phyloP scores from a whole-genome alignment of 2,329 filamentous ascomycete genomes.

The Aureobasidium sp. region DNA sequence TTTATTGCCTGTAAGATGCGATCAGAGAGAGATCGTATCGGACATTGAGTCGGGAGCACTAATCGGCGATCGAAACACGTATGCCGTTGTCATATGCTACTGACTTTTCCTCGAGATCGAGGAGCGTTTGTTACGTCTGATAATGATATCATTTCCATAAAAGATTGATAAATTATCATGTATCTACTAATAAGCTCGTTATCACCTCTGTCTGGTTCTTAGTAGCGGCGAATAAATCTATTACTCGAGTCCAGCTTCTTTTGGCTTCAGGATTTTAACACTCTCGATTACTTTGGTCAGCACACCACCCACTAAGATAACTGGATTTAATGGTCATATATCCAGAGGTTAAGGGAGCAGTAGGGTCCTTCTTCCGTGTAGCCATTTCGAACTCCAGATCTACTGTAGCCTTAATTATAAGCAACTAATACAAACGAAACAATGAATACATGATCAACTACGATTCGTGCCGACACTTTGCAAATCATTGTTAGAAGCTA shows the following conservation, averaged over 20 bases:
- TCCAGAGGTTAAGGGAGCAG: not conserved
- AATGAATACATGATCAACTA: too few relatives aligned
- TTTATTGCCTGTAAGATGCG: not conserved
- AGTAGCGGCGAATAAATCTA: not conserved
- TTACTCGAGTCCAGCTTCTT: not conserved
- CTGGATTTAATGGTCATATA: not conserved
- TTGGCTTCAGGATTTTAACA: not conserved
- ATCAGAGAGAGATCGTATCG: not conserved
- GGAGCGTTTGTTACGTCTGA: not conserved
- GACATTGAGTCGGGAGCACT: not conserved
- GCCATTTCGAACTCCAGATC: too few relatives aligned
- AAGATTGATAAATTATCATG: not conserved
- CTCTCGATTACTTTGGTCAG: not conserved
- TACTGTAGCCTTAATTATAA: too few relatives aligned
- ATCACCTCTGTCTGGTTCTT: not conserved
- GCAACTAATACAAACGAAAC: too few relatives aligned
- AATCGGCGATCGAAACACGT: not conserved
- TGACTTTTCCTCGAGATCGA: not conserved
- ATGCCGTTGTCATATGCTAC: not conserved
- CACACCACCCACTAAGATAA: not conserved
- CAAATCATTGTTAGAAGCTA: too few relatives aligned
- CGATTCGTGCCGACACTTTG: too few relatives aligned
- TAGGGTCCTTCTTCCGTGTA: too few relatives aligned
- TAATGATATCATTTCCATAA: not conserved
- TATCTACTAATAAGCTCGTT: not conserved